Evolutionary conservation across 2,329 filamentous ascomycete species (phyloP).

Genomic region (Xylariaceae sp.): DNA sequence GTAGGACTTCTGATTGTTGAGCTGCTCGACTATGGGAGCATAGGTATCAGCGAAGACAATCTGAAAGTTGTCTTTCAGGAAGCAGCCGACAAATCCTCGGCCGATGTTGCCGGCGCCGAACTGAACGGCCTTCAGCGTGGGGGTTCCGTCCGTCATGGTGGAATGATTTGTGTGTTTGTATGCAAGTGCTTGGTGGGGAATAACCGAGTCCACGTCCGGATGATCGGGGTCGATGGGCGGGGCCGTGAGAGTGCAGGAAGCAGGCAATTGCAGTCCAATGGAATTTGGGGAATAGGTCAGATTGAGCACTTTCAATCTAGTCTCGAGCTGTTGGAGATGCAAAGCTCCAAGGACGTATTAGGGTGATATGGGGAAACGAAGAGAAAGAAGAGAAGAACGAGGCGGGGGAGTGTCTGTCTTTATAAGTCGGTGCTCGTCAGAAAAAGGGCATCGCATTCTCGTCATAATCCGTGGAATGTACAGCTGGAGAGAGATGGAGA

Average conservation of each 20-base stretch:
- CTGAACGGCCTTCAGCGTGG: slow-evolving; percentile 62
- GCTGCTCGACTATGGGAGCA: slow-evolving; percentile 70
- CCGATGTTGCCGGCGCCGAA: slow-evolving; percentile 84
- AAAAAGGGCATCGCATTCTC: slow-evolving; percentile 1
- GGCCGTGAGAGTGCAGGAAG: background rate
- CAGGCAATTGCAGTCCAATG: background rate
- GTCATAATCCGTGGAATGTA: slow-evolving; percentile 3
- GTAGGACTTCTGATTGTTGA: slow-evolving; percentile 74
- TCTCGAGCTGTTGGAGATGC: background rate
- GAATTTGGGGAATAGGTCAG: background rate
- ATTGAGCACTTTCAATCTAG: background rate
- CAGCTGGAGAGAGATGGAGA: too few relatives aligned
- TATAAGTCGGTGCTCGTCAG: slow-evolving; percentile 6
- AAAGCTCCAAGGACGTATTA: background rate
- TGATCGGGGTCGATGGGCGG: too few relatives aligned
- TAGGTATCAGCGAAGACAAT: slow-evolving; percentile 96
- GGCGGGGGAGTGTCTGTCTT: slow-evolving; percentile 14
- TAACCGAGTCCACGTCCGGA: too few relatives aligned
- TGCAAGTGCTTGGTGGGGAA: too few relatives aligned
- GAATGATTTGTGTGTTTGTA: background rate
- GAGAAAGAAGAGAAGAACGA: slow-evolving; percentile 1
- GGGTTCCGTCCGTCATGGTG: slow-evolving; percentile 44
- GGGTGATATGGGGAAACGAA: slow-evolving; percentile 3
- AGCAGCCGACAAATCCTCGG: slow-evolving; percentile 82
- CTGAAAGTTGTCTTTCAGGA: slow-evolving; percentile 90